A percentile compares a stretch with the other conserved stretches of the same genome.
Evolutionary conservation across 805 yeast genomes (phyloP).

Genomic region (Teunomyces tritomae): DNA sequence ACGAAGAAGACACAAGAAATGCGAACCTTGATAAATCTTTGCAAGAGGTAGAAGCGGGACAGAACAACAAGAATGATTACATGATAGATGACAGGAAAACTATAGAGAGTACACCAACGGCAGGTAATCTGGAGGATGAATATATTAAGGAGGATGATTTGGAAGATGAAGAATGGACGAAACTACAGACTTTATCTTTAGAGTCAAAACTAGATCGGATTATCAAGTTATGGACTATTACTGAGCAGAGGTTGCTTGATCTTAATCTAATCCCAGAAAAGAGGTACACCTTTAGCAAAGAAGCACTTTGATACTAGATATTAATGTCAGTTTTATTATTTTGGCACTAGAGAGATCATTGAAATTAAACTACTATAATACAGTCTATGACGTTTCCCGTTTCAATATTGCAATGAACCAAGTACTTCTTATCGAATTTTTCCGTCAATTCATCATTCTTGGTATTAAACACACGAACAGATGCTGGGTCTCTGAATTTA

Average conservation of each 20-base stretch:
- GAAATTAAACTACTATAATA: conserved; percentile 12
- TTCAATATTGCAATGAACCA: conserved; percentile 38
- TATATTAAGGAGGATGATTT: conserved; percentile 16
- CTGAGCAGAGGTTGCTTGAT: conserved; percentile 51
- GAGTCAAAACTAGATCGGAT: conserved; percentile 51
- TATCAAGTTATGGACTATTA: conserved; percentile 62
- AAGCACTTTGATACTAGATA: conserved; percentile 6
- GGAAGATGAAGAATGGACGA: conserved; percentile 20
- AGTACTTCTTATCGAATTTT: conserved; percentile 24
- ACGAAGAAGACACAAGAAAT: conserved; percentile 1
- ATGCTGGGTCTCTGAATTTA: conserved; percentile 5
- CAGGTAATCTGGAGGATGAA: conserved; percentile 8
- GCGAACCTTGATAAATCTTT: conserved; percentile 8
- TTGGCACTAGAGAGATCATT: not conserved
- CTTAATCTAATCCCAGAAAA: conserved; percentile 26
- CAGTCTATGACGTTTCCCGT: conserved; percentile 43
- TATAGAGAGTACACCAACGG: not conserved
- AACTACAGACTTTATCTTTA: conserved; percentile 20
- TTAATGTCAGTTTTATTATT: not conserved
- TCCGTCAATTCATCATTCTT: conserved; percentile 21
- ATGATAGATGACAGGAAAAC: not conserved
- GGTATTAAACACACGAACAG: conserved; percentile 32
- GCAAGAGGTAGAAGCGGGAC: conserved; percentile 4
- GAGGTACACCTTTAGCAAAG: conserved; percentile 19
- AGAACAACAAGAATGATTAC: not conserved